Evolutionary conservation across 208 protist species (phyloP).

Genomic region (Trypanosoma lewisi): DNA sequence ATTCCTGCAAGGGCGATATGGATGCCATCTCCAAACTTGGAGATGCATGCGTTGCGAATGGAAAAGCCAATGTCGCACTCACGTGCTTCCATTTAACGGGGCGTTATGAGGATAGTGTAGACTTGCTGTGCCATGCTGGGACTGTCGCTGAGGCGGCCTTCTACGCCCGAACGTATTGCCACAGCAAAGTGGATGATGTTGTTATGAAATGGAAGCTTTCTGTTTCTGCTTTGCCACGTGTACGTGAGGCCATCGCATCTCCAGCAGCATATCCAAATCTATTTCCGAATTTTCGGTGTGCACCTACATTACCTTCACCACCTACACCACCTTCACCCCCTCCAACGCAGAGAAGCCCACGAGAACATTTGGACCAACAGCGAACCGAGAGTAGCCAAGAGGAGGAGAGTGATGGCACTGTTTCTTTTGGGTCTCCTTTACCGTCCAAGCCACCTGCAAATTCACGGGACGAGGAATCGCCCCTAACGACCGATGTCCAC

Average conservation of each 20-base stretch:
- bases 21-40: slow-evolving; percentile 73
- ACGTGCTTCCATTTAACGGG: slow-evolving; percentile 85
- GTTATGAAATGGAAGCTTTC: slow-evolving; percentile 90
- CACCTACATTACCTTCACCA: not conserved
- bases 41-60: slow-evolving; percentile 48
- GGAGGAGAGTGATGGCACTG: not conserved
- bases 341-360: not conserved
- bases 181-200: slow-evolving; percentile 62
- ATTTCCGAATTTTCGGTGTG: slow-evolving; percentile 69
- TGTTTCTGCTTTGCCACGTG: slow-evolving; percentile 68
- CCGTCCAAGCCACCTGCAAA: not conserved
- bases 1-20: slow-evolving; percentile 64
- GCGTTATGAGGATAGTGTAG: slow-evolving; percentile 80
- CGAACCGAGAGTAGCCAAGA: not conserved
- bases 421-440: slow-evolving; percentile 6
- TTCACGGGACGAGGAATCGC: not conserved
- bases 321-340: slow-evolving; percentile 18
- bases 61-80: slow-evolving; percentile 94
- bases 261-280: slow-evolving; percentile 94
- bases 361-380: not conserved
- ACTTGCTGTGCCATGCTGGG: slow-evolving; percentile 81
- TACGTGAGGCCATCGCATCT: slow-evolving; percentile 89
- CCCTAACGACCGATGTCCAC: not conserved
- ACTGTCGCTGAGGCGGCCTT: slow-evolving; percentile 94
- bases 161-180: slow-evolving; percentile 95